Evolutionary conservation across 2,329 filamentous ascomycete genomes (phyloP).

Genomic region (Chalaropsis thielavioides): DNA sequence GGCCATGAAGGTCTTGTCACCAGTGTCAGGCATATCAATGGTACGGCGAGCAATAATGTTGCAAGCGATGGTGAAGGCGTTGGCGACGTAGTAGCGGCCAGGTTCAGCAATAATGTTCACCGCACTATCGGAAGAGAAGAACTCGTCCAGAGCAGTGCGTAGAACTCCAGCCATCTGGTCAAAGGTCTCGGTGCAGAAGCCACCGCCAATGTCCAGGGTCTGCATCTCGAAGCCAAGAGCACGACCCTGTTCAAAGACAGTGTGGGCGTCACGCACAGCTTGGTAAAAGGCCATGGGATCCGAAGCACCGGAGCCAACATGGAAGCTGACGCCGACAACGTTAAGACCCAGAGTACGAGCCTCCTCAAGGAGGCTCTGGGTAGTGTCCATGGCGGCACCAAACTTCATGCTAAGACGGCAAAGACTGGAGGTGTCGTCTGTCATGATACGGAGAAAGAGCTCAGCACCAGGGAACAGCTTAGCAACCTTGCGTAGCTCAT

Average conservation of each 20-base stretch:
- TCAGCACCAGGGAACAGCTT: conserved; percentile 79
- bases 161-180: conserved; percentile 78
- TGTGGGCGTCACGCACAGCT: conserved; percentile 76
- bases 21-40: conserved; percentile 53
- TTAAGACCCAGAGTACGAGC: conserved; percentile 75
- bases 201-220: conserved; percentile 85
- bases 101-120: conserved; percentile 90
- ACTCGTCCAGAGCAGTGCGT: conserved; percentile 63
- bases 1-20: conserved; percentile 74
- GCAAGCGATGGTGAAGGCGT: conserved; percentile 86
- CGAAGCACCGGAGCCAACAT: conserved; percentile 89
- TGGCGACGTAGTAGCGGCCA: conserved; percentile 87
- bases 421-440: conserved; percentile 86
- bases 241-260: conserved; percentile 74
- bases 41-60: conserved; percentile 92
- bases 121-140: conserved; percentile 59
- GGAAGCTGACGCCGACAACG: conserved; percentile 92
- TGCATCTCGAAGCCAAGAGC: conserved; percentile 66
- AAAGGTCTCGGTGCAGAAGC: conserved; percentile 82
- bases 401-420: conserved; percentile 97
- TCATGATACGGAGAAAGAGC: conserved; percentile 86
- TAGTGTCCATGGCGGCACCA: conserved; percentile 74
- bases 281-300: conserved; percentile 85
- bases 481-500: conserved; percentile 96
- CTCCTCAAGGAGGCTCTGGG: conserved; percentile 59